Percentiles rank a stretch among this genome's conserved stretches.
These are phyloP conservation scores for Globisporangium barbulae DNA, from an alignment of 352 stramenopile species.

Conservation along the genomic window DNA sequence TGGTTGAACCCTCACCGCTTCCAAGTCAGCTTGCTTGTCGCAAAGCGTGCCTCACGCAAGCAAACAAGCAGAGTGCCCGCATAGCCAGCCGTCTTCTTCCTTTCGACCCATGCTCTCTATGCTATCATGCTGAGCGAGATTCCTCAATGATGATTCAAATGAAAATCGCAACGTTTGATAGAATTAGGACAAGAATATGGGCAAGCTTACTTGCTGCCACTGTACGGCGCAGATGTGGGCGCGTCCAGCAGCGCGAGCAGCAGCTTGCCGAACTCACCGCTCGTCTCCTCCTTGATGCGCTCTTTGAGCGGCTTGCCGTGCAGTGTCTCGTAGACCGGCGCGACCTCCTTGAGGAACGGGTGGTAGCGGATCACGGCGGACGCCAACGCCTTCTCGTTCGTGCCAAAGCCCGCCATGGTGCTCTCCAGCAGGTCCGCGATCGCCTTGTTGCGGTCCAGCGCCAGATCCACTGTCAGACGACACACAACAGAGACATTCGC, in stretches of 20 bases:
- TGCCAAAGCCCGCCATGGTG: slow-evolving; percentile 69
- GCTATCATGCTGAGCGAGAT: too few species aligned
- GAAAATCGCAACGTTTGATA: background rate
- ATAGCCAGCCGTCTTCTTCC: background rate
- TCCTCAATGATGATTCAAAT: too few species aligned
- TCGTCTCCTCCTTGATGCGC: slow-evolving; percentile 49
- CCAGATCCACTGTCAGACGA: slow-evolving; percentile 33
- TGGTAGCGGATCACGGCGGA: slow-evolving; percentile 71
- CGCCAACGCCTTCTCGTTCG: slow-evolving; percentile 61
- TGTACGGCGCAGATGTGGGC: slow-evolving; percentile 16
- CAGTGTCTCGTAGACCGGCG: slow-evolving; percentile 47
- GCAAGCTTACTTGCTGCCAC: background rate
- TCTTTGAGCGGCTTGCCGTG: slow-evolving; percentile 61
- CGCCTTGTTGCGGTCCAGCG: slow-evolving; percentile 53
- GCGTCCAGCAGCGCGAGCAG: slow-evolving; percentile 54
- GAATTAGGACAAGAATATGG: background rate
- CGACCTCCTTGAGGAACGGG: slow-evolving; percentile 48
- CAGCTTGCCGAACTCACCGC: slow-evolving; percentile 61
- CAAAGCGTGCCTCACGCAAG: background rate
- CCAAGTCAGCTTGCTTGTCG: background rate
- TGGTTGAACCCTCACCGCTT: background rate
- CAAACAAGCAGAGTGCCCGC: background rate
- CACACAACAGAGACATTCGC: slow-evolving; percentile 5
- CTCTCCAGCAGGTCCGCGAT: slow-evolving; percentile 59
- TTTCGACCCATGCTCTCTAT: background rate